Evolutionary conservation across 2,329 filamentous ascomycete genomes (phyloP), one percentile per base, ranked within the genome.

Genomic region (Capronia americana): DNA sequence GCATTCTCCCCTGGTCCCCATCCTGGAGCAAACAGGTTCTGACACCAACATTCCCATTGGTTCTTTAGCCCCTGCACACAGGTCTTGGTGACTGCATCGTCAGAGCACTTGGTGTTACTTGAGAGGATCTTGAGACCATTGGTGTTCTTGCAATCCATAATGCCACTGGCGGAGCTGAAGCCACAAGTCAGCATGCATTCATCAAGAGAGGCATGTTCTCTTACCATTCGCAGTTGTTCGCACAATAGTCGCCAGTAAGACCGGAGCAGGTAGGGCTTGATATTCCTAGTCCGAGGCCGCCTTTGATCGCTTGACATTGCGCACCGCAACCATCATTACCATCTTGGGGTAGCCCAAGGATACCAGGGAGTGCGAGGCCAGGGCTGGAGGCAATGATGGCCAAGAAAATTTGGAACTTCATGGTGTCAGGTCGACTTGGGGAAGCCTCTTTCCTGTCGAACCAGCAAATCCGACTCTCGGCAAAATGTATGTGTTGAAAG

Each of bases 1-100:
- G 38, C 38, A 20, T 44, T 44, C 17, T 44, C 75, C 8, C 48
- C 48, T 51, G 48, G 48, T 51, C 48, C 48, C 20, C 20, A 51
- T 11, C 24, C 48, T 3, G 20, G 6, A 26, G 12, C 14, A 20
- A 23, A 23, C 48, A 28, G 2, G 12, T 51, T 51, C 48, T 51
- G 48, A 51, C 48, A 51, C 48, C 48, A 51, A 12, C 48, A 51
- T 28, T 51, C 20, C 48, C 48, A 51, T 20, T 51, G 48, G 26
- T 51, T 51, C 48, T 51, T 51, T 23, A 51, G 26, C 1, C 48
- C 48, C 24, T 51, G 20, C n/a, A 24, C 5, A 5, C 48, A 51
- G 5, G 23, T 51, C 2, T 51, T 26, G 20, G 48, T 51, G 23
- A 51, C 48, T 24, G 48, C 48, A 24, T 26, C 24, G 10, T 51